These are phyloP conservation scores for Microdochium nivale DNA, from an alignment of 2,329 filamentous ascomycete genomes.

Conservation along the genomic window DNA sequence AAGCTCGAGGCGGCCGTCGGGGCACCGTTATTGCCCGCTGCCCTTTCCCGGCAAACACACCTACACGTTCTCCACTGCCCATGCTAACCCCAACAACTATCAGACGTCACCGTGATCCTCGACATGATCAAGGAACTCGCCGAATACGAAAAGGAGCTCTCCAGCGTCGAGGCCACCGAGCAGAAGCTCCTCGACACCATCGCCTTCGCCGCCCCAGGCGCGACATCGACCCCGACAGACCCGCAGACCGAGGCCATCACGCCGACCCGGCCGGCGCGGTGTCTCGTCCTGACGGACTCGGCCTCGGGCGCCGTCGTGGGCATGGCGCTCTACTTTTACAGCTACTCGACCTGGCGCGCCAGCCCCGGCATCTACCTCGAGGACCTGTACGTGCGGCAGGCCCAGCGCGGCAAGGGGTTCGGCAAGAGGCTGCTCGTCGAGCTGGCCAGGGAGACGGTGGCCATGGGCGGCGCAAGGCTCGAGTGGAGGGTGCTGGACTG, in stretches of 20 bases:
- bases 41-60: constrained; percentile 25
- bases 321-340: constrained; percentile 91
- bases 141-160: constrained; percentile 72
- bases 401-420: constrained; percentile 67
- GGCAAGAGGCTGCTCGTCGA: constrained; percentile 66
- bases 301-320: constrained; percentile 51
- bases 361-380: constrained; percentile 85
- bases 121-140: constrained; percentile 77
- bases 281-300: constrained; percentile 55
- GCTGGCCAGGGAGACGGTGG: constrained; percentile 70
- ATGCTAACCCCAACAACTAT: too few relatives aligned
- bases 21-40: too few relatives aligned
- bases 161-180: constrained; percentile 70
- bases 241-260: constrained; percentile 46
- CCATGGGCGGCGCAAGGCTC: constrained; percentile 63
- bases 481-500: constrained; percentile 92
- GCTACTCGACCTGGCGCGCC: constrained; percentile 90
- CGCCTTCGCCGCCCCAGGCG: constrained; percentile 57
- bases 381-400: constrained; percentile 74
- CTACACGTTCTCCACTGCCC: too few relatives aligned
- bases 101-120: constrained; percentile 72
- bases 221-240: constrained; percentile 26
- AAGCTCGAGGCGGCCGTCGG: too few relatives aligned
- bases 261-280: constrained; percentile 59
- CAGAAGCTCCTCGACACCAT: constrained; percentile 65